phyloP scores from a whole-genome alignment of 495 filamentous ascomycete species.

The Podospora tetraspora region DNA sequence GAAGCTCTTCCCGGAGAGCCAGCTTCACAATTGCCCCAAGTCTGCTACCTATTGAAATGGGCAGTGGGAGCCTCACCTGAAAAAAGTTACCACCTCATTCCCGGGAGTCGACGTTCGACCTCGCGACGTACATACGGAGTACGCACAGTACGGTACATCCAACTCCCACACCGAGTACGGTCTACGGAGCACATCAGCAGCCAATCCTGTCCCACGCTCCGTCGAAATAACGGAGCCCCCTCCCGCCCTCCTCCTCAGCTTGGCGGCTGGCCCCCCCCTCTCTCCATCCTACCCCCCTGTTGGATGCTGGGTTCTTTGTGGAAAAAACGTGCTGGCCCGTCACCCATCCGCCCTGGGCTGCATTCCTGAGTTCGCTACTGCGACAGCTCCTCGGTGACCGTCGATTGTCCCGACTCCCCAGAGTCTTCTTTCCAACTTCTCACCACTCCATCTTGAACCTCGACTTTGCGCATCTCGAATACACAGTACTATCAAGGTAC shows the following conservation, averaged over 20 bases:
- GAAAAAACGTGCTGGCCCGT: slow-evolving; percentile 38
- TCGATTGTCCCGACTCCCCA: slow-evolving; percentile 7
- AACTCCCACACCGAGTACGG: not conserved
- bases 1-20: not conserved
- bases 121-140: not conserved
- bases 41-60: no score
- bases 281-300: slow-evolving; percentile 10
- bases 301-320: slow-evolving; percentile 24
- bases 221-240: slow-evolving; percentile 5
- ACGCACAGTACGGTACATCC: not conserved
- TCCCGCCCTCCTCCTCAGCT: not conserved
- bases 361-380: slow-evolving; percentile 4
- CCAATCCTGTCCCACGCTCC: not conserved
- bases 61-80: not conserved
- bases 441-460: not conserved
- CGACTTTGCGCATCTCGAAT: not conserved
- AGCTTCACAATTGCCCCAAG: not conserved
- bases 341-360: slow-evolving; percentile 15
- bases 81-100: no score
- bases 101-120: no score
- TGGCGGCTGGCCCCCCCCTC: slow-evolving; percentile 6
- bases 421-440: slow-evolving; percentile 6
- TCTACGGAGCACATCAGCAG: not conserved
- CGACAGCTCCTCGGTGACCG: slow-evolving; percentile 11
- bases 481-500: not conserved